phyloP scores from a whole-genome alignment of 106 monocot genomes.

The Hemerocallis citrina region DNA sequence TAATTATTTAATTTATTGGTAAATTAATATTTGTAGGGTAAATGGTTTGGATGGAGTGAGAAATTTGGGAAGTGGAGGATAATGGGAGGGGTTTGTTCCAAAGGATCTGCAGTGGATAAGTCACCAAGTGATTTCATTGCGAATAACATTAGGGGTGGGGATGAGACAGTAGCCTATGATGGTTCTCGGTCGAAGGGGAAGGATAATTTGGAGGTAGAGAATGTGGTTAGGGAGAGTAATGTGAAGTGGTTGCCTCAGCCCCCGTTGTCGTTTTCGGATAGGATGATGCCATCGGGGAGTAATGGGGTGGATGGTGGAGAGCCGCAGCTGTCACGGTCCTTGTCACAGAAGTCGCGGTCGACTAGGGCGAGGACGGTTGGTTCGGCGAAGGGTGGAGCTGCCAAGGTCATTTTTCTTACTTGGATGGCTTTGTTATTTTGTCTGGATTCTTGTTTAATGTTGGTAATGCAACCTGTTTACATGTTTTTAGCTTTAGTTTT shows the following conservation, averaged over 20 bases:
- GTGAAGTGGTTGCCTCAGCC: constrained; percentile 26
- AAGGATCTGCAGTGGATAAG: constrained; percentile 73
- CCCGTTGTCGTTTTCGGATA: constrained; percentile 33
- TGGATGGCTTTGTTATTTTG: neutral
- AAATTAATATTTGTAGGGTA: neutral
- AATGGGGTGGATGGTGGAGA: constrained; percentile 7
- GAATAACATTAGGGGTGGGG: constrained; percentile 29
- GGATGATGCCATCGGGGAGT: constrained; percentile 6
- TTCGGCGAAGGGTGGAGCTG: constrained; percentile 42
- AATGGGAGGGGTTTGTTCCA: constrained; percentile 87
- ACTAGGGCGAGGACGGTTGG: constrained; percentile 32
- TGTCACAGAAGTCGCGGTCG: constrained; percentile 60
- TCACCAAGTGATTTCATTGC: constrained; percentile 73
- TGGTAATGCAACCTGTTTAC: neutral
- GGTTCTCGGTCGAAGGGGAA: constrained; percentile 12
- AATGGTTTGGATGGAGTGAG: neutral
- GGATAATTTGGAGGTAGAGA: constrained; percentile 1
- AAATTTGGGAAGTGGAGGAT: no score
- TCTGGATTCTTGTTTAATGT: neutral
- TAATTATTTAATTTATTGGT: neutral
- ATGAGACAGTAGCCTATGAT: constrained; percentile 8
- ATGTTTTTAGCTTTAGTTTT: neutral
- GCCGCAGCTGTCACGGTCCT: constrained; percentile 44
- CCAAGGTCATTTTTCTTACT: constrained; percentile 40
- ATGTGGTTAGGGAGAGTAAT: constrained; percentile 9